Percentiles rank a stretch among this genome's conserved stretches.
These are phyloP conservation scores for Candida maris DNA, from an alignment of 805 yeast genomes.

Conservation along the genomic window DNA sequence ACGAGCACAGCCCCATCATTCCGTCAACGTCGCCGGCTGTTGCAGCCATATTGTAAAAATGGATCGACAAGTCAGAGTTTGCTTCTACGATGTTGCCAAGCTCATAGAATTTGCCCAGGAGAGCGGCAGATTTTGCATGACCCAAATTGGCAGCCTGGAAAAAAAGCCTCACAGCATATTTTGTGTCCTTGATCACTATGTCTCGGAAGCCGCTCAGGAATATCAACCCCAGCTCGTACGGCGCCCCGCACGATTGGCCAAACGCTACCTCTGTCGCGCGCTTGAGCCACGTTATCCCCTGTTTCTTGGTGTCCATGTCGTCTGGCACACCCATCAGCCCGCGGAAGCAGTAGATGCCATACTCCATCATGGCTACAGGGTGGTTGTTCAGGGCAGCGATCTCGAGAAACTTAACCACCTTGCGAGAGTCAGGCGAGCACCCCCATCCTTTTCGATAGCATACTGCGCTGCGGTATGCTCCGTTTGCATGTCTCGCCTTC, in stretches of 20 bases:
- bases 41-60: slow-evolving; percentile 91
- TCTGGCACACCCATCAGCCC: slow-evolving; percentile 77
- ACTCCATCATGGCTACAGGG: slow-evolving; percentile 94
- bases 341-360: slow-evolving; percentile 83
- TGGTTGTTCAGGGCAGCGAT: slow-evolving; percentile 89
- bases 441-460: slow-evolving; percentile 96
- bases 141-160: slow-evolving; percentile 88
- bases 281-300: slow-evolving; percentile 89
- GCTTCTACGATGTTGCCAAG: slow-evolving; percentile 71
- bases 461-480: slow-evolving; percentile 85
- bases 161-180: slow-evolving; percentile 81
- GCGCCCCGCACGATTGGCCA: slow-evolving; percentile 87
- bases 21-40: slow-evolving; percentile 81
- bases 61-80: slow-evolving; percentile 81
- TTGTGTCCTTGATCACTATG: slow-evolving; percentile 75
- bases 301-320: slow-evolving; percentile 66
- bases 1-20: slow-evolving; percentile 93
- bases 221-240: slow-evolving; percentile 85
- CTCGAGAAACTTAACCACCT: slow-evolving; percentile 76
- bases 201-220: slow-evolving; percentile 83
- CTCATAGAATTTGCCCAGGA: slow-evolving; percentile 83
- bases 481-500: slow-evolving; percentile 87
- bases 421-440: slow-evolving; percentile 80
- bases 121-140: slow-evolving; percentile 72
- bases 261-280: slow-evolving; percentile 83